Evolutionary conservation across 2,329 filamentous ascomycete genomes (phyloP).

Genomic region (Fusarium tjaetaba): DNA sequence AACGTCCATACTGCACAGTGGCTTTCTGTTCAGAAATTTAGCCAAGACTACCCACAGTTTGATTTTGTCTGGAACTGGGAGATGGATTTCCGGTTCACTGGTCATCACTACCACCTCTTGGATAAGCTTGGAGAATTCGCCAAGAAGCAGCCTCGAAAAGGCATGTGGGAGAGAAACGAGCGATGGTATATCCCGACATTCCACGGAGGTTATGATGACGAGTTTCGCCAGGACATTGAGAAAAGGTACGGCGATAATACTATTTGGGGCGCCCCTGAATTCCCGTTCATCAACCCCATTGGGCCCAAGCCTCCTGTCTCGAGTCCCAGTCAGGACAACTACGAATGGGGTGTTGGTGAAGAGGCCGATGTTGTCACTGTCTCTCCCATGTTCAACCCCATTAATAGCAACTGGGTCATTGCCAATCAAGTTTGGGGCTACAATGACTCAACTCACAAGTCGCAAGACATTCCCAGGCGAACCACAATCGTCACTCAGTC

Average conservation of each 20-base stretch:
- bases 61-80: constrained; percentile 91
- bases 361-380: constrained; percentile 79
- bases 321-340: constrained; percentile 70
- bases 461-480: constrained; percentile 71
- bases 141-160: constrained; percentile 74
- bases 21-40: constrained; percentile 80
- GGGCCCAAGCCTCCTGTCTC: constrained; percentile 71
- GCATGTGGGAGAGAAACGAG: constrained; percentile 78
- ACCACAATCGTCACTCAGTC: constrained; percentile 83
- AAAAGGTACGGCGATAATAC: constrained; percentile 59
- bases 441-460: constrained; percentile 58
- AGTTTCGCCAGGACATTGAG: constrained; percentile 74
- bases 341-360: constrained; percentile 80
- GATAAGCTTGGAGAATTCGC: constrained; percentile 72
- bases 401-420: constrained; percentile 78
- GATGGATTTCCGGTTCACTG: constrained; percentile 81
- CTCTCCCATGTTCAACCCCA: constrained; percentile 81
- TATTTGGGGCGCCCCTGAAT: constrained; percentile 72
- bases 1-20: constrained; percentile 72
- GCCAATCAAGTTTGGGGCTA: constrained; percentile 75
- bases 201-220: constrained; percentile 73
- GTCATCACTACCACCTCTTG: constrained; percentile 84
- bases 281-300: constrained; percentile 68
- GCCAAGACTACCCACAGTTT: constrained; percentile 79
- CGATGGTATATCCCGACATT: constrained; percentile 77